Percentiles rank a stretch among this genome's conserved stretches.
Evolutionary conservation across 768 basidiomycete genomes (phyloP).

Genomic region (Trametes elegans): DNA sequence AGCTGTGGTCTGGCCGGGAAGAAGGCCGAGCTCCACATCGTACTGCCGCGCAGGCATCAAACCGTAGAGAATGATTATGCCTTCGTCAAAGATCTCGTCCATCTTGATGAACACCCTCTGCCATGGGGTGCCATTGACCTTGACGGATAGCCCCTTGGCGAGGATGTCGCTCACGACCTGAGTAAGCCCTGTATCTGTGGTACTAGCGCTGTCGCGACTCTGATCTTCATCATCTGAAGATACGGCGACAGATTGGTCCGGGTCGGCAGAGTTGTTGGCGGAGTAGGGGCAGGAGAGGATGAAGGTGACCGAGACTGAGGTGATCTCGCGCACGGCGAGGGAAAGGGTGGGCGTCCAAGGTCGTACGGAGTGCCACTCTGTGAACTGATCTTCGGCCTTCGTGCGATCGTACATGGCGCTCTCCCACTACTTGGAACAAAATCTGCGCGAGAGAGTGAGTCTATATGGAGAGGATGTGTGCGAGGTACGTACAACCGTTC

Average conservation of each 20-base stretch:
- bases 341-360: conserved; percentile 76
- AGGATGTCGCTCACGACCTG: conserved; percentile 63
- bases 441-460: conserved; percentile 10
- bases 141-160: conserved; percentile 72
- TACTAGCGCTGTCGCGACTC: conserved; percentile 33
- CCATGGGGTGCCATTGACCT: conserved; percentile 79
- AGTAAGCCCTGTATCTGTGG: conserved; percentile 22
- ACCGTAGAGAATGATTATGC: conserved; percentile 88
- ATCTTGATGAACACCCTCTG: conserved; percentile 75
- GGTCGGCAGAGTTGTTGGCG: conserved; percentile 49
- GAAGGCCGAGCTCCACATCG: conserved; percentile 81
- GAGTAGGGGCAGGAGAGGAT: conserved; percentile 58
- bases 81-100: conserved; percentile 81
- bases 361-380: conserved; percentile 67
- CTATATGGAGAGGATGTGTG: background rate
- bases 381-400: conserved; percentile 24
- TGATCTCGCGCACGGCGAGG: conserved; percentile 73
- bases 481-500: background rate
- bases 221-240: conserved; percentile 38
- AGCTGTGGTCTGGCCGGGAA: conserved; percentile 48
- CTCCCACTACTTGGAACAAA: conserved; percentile 3
- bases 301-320: conserved; percentile 80
- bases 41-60: conserved; percentile 88
- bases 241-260: conserved; percentile 44
- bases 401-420: conserved; percentile 12